These are phyloP conservation scores for Balamuthia mandrillaris DNA, from an alignment of 208 protist genomes.

Conservation along the genomic window DNA sequence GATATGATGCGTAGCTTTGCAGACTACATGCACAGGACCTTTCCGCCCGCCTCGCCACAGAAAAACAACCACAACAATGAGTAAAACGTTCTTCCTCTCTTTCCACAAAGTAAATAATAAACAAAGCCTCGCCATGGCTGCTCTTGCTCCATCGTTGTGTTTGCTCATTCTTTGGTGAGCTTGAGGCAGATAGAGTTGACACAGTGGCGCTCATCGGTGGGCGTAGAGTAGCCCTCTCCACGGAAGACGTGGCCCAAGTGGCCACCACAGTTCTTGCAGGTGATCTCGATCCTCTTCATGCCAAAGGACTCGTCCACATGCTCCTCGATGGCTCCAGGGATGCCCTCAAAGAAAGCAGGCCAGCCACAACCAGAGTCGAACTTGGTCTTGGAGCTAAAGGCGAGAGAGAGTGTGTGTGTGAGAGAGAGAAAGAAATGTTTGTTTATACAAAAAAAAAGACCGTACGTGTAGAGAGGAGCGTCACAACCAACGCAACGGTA, in stretches of 20 bases:
- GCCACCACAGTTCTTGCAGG: constrained; percentile 59
- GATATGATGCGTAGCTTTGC: too few relatives aligned
- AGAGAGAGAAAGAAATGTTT: background rate
- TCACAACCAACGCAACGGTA: constrained; percentile 55
- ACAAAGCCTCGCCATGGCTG: too few relatives aligned
- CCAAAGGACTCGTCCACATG: constrained; percentile 39
- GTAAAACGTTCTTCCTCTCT: too few relatives aligned
- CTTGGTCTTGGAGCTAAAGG: constrained; percentile 37
- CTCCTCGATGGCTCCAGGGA: constrained; percentile 36
- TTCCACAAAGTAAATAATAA: too few relatives aligned
- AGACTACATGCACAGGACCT: too few relatives aligned
- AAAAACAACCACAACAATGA: too few relatives aligned
- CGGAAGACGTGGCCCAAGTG: constrained; percentile 59
- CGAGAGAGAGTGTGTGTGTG: background rate
- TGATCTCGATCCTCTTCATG: constrained; percentile 56
- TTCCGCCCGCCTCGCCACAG: too few relatives aligned
- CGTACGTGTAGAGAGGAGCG: constrained; percentile 44
- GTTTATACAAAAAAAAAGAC: background rate
- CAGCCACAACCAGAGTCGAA: constrained; percentile 67
- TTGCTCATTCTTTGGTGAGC: constrained; percentile 25
- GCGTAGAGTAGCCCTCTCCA: constrained; percentile 51
- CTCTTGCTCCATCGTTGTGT: too few relatives aligned
- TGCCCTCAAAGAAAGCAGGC: constrained; percentile 59
- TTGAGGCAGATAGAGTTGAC: constrained; percentile 60
- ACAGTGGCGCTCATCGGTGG: constrained; percentile 62